Base-by-base conservation (phyloP, 768 basidiomycete genomes). In the Lyophyllum shimeji region DNA sequence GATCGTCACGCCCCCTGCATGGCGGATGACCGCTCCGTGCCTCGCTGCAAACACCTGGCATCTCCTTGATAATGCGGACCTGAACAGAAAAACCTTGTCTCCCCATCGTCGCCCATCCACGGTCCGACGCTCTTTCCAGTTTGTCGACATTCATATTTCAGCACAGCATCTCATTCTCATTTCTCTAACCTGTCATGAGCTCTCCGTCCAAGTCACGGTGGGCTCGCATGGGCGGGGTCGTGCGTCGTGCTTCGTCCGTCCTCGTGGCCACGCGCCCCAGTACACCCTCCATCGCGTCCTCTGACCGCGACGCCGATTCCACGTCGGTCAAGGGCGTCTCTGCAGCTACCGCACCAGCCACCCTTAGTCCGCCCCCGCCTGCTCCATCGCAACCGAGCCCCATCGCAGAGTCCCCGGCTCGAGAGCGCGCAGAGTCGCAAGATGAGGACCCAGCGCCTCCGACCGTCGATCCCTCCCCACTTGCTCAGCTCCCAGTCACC, bases 361-460 rank as follows among this genome's bases (percentile, higher is more conserved):
- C 58, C 27, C 60, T 64, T 44, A 66, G 67, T 33, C 68, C 66
- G 43, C 57, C 72, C 12, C 55, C 48, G 45, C 65, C 27, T 55
- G 60, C 13, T 53, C 61, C 3, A 54, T 63, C 12, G 45, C 63
- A 24, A 12, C 85, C 86, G 11, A 86, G 84, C 57, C 86, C 89
- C 2, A 88, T 90, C 55, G 76, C 82, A 1, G 89, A 90, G 65
- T 88, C 85, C 2, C 86, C 87, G 25, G 78, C 77, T 7, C 78
- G 85, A 23, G 84, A 86, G 62, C 79, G 75, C 8, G 81, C 76
- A 13, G 78, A 73, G 2, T 57, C 72, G 27, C 60, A 59, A 31
- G 68, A 69, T 13, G 64, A 71, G 8, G 73, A 13, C 34, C 7
- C 34, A 37, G 29, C 29, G 5, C 29, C 71, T 27, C 55, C 63